Conservation (phyloP, 2,329 filamentous ascomycete species). For the Raffaelea arxii region DNA sequence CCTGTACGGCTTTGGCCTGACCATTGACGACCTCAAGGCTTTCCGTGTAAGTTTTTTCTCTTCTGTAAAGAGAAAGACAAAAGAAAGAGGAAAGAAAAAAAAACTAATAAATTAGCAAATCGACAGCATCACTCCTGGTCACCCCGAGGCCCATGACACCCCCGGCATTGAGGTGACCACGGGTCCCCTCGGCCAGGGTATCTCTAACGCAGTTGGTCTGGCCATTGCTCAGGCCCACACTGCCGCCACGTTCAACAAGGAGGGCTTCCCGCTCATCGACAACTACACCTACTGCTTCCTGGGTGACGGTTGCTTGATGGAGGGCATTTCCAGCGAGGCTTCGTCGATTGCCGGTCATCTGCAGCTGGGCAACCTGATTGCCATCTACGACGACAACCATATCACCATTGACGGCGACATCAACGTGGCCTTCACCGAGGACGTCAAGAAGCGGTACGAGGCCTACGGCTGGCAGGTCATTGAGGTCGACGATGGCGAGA, state of each 20-base stretch:
- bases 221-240: conserved; percentile 94
- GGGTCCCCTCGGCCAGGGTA: conserved; percentile 93
- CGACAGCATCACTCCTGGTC: conserved; percentile 78
- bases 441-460: conserved; percentile 90
- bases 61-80: neutral
- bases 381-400: conserved; percentile 97
- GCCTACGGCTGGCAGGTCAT: conserved; percentile 92
- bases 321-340: conserved; percentile 92
- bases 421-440: conserved; percentile 93
- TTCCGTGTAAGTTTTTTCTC: conserved; percentile 68
- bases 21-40: conserved; percentile 84
- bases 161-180: conserved; percentile 97
- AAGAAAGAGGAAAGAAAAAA: conserved; percentile 23
- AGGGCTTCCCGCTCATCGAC: conserved; percentile 80
- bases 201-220: conserved; percentile 94
- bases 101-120: conserved; percentile 27
- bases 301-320: conserved; percentile 97
- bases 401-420: conserved; percentile 94
- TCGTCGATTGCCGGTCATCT: conserved; percentile 89
- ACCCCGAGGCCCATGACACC: conserved; percentile 94
- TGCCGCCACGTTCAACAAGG: conserved; percentile 90
- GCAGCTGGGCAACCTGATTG: conserved; percentile 95
- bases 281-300: conserved; percentile 98
- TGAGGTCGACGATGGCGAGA: conserved; percentile 77
- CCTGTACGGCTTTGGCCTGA: conserved; percentile 82